A percentile compares a stretch with the other conserved stretches of the same genome.
Evolutionary conservation across 345 rosid species (phyloP).

Genomic region (Aquilaria sinensis): DNA sequence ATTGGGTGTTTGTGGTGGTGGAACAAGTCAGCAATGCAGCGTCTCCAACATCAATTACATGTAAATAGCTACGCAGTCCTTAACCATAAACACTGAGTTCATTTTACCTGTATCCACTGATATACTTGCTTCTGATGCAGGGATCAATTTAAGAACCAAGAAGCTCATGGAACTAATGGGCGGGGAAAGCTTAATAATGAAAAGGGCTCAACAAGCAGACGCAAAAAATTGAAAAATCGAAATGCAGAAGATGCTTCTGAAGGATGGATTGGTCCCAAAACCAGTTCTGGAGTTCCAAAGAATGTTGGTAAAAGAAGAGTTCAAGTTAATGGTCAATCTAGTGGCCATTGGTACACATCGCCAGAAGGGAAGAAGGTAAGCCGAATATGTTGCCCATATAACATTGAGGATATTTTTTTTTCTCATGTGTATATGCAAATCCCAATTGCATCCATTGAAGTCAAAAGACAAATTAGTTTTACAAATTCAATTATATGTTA

Average conservation of each 20-base stretch:
- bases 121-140: conserved; percentile 29
- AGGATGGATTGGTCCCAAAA: conserved; percentile 63
- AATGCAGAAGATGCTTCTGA: conserved; percentile 28
- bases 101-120: not conserved
- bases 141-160: conserved; percentile 64
- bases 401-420: not conserved
- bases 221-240: conserved; percentile 36
- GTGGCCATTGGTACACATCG: conserved; percentile 80
- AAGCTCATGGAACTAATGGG: conserved; percentile 35
- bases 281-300: conserved; percentile 38
- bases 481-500: no score
- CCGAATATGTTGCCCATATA: not conserved
- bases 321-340: conserved; percentile 46
- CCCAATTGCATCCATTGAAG: no score
- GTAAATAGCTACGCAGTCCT: conserved; percentile 27
- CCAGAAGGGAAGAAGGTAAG: conserved; percentile 78
- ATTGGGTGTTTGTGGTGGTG: conserved; percentile 27
- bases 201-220: conserved; percentile 33
- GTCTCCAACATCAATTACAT: conserved; percentile 54
- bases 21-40: conserved; percentile 28
- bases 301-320: conserved; percentile 84
- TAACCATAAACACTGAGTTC: conserved; percentile 3
- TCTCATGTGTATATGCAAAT: not conserved
- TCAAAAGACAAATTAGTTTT: no score
- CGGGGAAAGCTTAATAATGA: conserved; percentile 20